A percentile compares a stretch with the other conserved stretches of the same genome.
These are phyloP conservation scores for Polygonum maritimum DNA, from an alignment of 148 eudicot genomes.

Conservation along the genomic window DNA sequence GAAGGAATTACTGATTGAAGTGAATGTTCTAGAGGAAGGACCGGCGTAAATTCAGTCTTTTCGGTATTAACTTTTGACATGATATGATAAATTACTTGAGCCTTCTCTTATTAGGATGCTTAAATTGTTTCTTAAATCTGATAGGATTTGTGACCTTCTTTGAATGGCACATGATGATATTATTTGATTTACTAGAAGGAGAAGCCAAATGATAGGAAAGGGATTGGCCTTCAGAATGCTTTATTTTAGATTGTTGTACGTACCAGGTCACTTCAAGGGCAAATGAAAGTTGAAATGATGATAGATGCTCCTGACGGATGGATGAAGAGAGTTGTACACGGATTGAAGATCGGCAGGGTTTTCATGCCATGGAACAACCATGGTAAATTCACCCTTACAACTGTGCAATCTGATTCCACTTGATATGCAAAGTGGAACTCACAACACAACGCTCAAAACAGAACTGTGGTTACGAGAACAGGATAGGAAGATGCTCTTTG, in stretches of 20 bases:
- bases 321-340: background rate
- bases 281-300: background rate
- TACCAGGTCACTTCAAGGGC: conserved; percentile 4
- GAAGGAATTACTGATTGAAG: background rate
- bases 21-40: background rate
- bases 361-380: background rate
- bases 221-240: background rate
- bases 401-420: background rate
- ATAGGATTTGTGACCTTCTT: background rate
- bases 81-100: background rate
- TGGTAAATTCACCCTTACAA: background rate
- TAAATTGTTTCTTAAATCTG: background rate
- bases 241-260: conserved; percentile 4
- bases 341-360: background rate
- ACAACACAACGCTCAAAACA: background rate
- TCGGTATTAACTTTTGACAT: background rate
- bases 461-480: background rate
- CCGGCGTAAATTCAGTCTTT: background rate
- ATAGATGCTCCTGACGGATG: background rate
- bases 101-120: background rate
- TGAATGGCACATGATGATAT: background rate
- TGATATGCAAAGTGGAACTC: background rate
- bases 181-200: background rate
- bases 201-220: background rate
- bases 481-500: background rate